phyloP scores from a whole-genome alignment of 371 early-diverging fungal genomes.

The Thermomucor indicae-seudaticae region DNA sequence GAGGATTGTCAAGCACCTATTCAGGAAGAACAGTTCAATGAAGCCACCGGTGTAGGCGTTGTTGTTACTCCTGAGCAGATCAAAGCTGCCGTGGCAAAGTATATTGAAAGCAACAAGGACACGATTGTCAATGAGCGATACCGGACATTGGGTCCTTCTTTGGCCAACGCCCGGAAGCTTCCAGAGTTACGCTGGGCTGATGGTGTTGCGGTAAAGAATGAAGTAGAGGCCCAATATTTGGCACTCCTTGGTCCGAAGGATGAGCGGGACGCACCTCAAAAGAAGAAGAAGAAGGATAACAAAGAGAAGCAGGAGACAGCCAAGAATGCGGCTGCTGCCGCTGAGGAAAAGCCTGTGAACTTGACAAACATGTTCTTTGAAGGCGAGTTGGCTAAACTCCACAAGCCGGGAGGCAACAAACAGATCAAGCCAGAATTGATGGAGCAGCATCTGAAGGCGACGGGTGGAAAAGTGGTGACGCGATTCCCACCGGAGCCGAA shows the following conservation, averaged over 20 bases:
- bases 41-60: slow-evolving; percentile 88
- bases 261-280: slow-evolving; percentile 82
- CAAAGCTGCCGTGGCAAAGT: slow-evolving; percentile 44
- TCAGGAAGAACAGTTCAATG: slow-evolving; percentile 68
- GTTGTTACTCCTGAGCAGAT: slow-evolving; percentile 73
- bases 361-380: slow-evolving; percentile 71
- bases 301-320: no score
- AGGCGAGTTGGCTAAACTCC: slow-evolving; percentile 91
- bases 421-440: slow-evolving; percentile 93
- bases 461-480: slow-evolving; percentile 93
- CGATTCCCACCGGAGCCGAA: slow-evolving; percentile 99
- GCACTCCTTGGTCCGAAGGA: slow-evolving; percentile 93
- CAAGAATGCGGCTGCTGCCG: slow-evolving; percentile 37
- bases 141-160: slow-evolving; percentile 67
- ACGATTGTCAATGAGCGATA: slow-evolving; percentile 82
- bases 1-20: slow-evolving; percentile 54
- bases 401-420: slow-evolving; percentile 97
- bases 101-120: slow-evolving; percentile 65
- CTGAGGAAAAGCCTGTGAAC: slow-evolving; percentile 34
- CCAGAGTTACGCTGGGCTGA: slow-evolving; percentile 88
- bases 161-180: slow-evolving; percentile 68
- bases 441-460: slow-evolving; percentile 90
- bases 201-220: slow-evolving; percentile 78
- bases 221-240: slow-evolving; percentile 79
- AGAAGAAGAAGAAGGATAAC: slow-evolving; percentile 67